Evolutionary conservation across 2,329 filamentous ascomycete species (phyloP), one percentile per base, ranked within the genome.

Genomic region (Rutstroemia sydowiana): DNA sequence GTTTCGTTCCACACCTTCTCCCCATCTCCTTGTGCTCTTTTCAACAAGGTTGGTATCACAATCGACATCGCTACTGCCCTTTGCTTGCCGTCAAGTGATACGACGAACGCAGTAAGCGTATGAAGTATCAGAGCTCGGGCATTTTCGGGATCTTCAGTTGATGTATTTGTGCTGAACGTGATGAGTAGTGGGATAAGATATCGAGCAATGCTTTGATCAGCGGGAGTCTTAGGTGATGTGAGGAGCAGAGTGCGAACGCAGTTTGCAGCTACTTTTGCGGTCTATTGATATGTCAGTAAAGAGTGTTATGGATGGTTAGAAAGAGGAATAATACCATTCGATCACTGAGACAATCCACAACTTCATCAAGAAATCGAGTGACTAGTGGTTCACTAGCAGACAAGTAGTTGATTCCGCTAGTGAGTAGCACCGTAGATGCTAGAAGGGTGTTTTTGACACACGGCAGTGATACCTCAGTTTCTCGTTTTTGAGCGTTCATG

Each of bases 401-500:
- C 51, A 97, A 78, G 40, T 84, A 77, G 58, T 87, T 87, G 54
- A 82, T 78, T 6, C 88, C 87, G 37, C 85, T 85, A 8, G 89
- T 95, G 55, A 98, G 83, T 8, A 98, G 77, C 54, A 98, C 87
- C 0, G 93, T 95, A 43, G 86, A 85, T 1, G 90, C 88, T 44
- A 98, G 75, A 5, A 98, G 79, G 4, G 86, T 87, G 64, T 97
- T 98, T 73, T 95, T 96, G 63, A 96, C 92, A 66, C 90, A 95
- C 1, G 85, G 75, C 21, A 98, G 75, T 3, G 90, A 89, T 5
- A 85, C 83, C 18, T 91, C 83, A 8, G 68, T 70, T 63, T 91
- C 87, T 37, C 87, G 79, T 65, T 84, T 87, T 68, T 91, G 87
- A 0, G 84, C 85, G 58, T 87, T 75, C 20, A 86, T 75, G 59